Evolutionary conservation across 1,284 basidiomycete species (phyloP).

Genomic region (Rhodotorula sp.): DNA sequence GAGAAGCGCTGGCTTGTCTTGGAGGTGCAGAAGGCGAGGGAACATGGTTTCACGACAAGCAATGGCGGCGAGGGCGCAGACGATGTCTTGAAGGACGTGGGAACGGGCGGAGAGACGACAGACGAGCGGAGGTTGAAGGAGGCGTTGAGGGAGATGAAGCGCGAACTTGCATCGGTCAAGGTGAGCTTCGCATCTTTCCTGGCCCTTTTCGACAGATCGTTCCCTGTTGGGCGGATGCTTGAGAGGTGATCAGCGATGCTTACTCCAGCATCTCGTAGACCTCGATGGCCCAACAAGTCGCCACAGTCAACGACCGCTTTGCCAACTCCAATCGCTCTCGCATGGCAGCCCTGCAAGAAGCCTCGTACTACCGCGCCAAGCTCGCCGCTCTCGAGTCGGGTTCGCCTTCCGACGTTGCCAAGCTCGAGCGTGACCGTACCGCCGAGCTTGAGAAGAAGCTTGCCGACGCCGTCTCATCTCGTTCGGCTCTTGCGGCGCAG

Average conservation of each 20-base stretch:
- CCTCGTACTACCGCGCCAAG: conserved; percentile 94
- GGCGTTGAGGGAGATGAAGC: conserved; percentile 64
- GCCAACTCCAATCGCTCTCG: conserved; percentile 77
- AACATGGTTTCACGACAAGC: conserved; percentile 23
- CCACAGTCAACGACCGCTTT: conserved; percentile 70
- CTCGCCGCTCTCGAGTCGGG: conserved; percentile 76
- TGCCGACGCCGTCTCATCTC: conserved; percentile 67
- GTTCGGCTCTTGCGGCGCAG: conserved; percentile 68
- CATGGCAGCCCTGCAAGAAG: conserved; percentile 82
- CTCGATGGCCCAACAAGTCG: conserved; percentile 70
- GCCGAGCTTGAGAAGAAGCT: conserved; percentile 77
- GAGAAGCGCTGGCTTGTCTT: conserved; percentile 42
- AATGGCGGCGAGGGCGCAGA: no score
- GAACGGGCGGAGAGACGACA: conserved; percentile 4
- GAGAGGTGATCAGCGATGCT: background rate
- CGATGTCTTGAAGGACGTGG: conserved; percentile 3
- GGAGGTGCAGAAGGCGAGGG: conserved; percentile 39
- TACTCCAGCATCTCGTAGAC: conserved; percentile 54
- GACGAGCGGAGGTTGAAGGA: conserved; percentile 63
- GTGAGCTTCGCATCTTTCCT: conserved; percentile 54
- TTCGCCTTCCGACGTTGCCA: conserved; percentile 59
- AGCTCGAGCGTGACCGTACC: conserved; percentile 77
- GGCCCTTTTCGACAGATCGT: no score
- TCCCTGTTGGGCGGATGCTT: conserved; percentile 1
- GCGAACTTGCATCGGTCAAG: conserved; percentile 83